phyloP scores from a whole-genome alignment of 345 rosid species.

The Gossypium anomalum region DNA sequence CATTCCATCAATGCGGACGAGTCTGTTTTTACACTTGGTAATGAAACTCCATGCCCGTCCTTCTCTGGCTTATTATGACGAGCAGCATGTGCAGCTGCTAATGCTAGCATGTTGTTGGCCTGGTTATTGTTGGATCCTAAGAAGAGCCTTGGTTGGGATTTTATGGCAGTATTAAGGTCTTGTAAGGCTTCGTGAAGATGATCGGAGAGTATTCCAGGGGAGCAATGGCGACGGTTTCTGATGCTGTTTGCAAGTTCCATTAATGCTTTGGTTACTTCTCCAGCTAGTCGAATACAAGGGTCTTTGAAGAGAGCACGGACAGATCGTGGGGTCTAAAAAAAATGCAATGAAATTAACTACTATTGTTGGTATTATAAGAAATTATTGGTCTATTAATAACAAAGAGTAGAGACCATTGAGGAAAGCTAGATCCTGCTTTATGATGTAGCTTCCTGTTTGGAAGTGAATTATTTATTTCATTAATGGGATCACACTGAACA shows the following conservation, averaged over 20 bases:
- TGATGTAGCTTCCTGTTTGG: too few species aligned
- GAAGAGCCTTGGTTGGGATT: constrained; percentile 73
- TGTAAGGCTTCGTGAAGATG: constrained; percentile 71
- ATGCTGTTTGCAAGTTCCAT: constrained; percentile 60
- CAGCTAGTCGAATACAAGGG: constrained; percentile 66
- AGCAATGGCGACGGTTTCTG: constrained; percentile 57
- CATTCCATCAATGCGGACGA: constrained; percentile 55
- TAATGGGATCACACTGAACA: too few species aligned
- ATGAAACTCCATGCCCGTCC: constrained; percentile 20
- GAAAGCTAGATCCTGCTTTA: too few species aligned
- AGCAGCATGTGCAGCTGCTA: constrained; percentile 45
- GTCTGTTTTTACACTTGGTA: constrained; percentile 66
- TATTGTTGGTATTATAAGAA: background rate
- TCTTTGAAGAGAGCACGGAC: constrained; percentile 66
- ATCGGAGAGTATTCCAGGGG: constrained; percentile 72
- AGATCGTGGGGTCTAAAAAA: constrained; percentile 51
- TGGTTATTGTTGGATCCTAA: constrained; percentile 54
- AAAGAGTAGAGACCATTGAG: too few species aligned
- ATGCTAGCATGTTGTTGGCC: constrained; percentile 36
- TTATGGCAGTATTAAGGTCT: constrained; percentile 67
- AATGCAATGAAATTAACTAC: background rate
- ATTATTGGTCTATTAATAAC: background rate
- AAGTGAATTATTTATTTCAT: too few species aligned
- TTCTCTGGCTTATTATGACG: constrained; percentile 19
- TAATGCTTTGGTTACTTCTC: constrained; percentile 60